A percentile compares a stretch with the other conserved stretches of the same genome.
Conservation (phyloP, 495 filamentous ascomycete genomes). For the Neurospora tetraspora region DNA sequence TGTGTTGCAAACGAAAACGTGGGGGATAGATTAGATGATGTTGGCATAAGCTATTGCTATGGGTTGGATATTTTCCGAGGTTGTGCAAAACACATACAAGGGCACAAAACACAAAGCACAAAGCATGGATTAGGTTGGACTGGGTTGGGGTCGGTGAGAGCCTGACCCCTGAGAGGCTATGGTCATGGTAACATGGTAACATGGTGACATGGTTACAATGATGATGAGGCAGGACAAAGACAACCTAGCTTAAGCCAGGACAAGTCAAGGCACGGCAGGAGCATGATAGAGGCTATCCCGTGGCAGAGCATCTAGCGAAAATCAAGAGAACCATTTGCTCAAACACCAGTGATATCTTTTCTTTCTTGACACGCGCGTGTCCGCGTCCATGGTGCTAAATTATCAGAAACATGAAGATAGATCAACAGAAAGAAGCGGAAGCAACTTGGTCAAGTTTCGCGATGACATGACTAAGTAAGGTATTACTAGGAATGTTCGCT, state of each 20-base stretch:
- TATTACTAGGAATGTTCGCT: too few species aligned
- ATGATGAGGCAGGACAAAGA: neutral
- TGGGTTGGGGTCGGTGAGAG: neutral
- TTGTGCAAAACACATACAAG: neutral
- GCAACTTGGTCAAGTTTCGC: neutral
- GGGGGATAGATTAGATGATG: neutral
- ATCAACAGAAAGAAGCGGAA: neutral
- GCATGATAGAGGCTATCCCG: neutral
- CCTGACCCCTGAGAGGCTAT: neutral
- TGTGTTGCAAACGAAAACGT: neutral
- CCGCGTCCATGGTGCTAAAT: neutral
- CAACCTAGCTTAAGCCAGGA: neutral
- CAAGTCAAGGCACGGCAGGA: neutral
- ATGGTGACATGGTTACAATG: neutral
- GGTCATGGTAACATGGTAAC: neutral
- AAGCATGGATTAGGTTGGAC: neutral
- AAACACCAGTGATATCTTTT: neutral
- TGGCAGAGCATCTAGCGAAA: neutral
- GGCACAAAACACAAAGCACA: neutral
- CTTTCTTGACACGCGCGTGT: neutral
- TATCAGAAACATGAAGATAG: neutral
- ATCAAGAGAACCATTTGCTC: neutral
- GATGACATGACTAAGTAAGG: neutral
- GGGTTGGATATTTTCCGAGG: neutral
- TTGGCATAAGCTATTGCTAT: neutral